Percentiles rank a stretch among this genome's conserved stretches.
Conservation (phyloP, 306 rosid genomes). For the Castanea crenata region DNA sequence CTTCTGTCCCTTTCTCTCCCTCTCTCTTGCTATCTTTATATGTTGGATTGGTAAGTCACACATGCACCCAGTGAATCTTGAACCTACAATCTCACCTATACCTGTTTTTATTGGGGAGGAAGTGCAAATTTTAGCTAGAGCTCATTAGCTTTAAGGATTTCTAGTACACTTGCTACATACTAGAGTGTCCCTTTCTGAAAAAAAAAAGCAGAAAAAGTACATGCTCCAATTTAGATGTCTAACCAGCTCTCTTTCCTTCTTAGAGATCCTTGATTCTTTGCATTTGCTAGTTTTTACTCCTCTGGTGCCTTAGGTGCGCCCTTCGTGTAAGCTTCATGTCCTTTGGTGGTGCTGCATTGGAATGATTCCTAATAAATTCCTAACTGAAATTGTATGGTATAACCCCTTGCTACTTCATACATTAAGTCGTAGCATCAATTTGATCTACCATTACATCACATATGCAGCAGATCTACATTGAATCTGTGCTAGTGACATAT, state of each 20-base stretch:
- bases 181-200: not conserved
- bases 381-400: not conserved
- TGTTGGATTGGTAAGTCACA: not conserved
- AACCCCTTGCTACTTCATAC: not conserved
- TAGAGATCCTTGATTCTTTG: not conserved
- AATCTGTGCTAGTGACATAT: not conserved
- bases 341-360: not conserved
- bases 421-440: not conserved
- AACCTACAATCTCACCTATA: no score
- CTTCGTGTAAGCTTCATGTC: not conserved
- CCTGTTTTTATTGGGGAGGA: no score
- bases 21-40: no score
- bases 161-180: not conserved
- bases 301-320: not conserved
- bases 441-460: not conserved
- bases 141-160: not conserved
- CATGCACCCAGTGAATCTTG: not conserved
- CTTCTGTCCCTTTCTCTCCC: no score
- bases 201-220: not conserved
- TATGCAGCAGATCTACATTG: not conserved
- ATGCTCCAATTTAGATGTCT: not conserved
- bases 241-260: not conserved
- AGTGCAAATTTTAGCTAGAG: no score
- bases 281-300: not conserved
- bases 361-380: not conserved